phyloP scores from a whole-genome alignment of 192 early-diverging fungal genomes.

The Nowakowskiella sp. region DNA sequence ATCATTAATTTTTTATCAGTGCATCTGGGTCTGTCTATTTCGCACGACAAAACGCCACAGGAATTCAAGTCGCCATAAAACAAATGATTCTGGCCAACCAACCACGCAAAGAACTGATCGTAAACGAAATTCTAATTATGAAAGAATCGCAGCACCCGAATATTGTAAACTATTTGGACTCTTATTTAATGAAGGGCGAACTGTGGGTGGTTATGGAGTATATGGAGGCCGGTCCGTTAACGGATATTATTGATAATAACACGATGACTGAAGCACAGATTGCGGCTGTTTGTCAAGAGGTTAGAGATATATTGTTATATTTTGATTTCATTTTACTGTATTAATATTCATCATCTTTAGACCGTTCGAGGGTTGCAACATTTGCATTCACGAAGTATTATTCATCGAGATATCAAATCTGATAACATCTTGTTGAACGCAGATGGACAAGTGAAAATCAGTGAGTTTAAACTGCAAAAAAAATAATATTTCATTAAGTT shows the following conservation, averaged over 20 bases:
- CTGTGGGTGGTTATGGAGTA: constrained; percentile 99
- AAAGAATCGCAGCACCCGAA: constrained; percentile 80
- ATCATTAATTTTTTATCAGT: constrained; percentile 20
- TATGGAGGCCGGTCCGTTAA: constrained; percentile 97
- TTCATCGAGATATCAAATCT: constrained; percentile 82
- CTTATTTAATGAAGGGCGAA: constrained; percentile 79
- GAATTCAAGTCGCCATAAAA: constrained; percentile 45
- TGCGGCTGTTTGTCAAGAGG: constrained; percentile 67
- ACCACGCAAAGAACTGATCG: constrained; percentile 52
- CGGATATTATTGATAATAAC: constrained; percentile 92
- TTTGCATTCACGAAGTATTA: constrained; percentile 64
- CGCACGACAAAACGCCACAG: constrained; percentile 54
- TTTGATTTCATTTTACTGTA: not conserved
- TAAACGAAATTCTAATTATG: constrained; percentile 82
- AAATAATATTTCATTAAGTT: too few relatives aligned
- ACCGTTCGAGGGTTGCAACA: constrained; percentile 64
- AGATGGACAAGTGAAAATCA: constrained; percentile 61
- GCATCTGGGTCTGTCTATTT: constrained; percentile 98
- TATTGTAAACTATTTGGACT: constrained; percentile 95
- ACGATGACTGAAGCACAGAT: constrained; percentile 78
- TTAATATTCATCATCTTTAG: constrained; percentile 21
- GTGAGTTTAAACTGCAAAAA: constrained; percentile 9
- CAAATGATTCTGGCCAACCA: constrained; percentile 54
- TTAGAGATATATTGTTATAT: constrained; percentile 6
- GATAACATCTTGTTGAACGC: constrained; percentile 78